Base-by-base conservation (phyloP, 306 rosid species). In the Lathyrus sativus region DNA sequence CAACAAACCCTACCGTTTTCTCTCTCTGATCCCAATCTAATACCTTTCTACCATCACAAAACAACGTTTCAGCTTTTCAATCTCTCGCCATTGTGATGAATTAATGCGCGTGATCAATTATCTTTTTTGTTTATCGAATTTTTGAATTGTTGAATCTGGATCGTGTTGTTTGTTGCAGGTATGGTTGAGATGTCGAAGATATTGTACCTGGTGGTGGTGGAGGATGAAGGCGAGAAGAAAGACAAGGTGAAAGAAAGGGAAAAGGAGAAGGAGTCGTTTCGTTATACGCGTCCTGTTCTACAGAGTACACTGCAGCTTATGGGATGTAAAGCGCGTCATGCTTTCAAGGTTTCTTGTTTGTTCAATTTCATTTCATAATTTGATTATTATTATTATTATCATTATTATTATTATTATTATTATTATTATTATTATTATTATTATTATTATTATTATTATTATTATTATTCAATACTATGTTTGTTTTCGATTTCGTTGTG, bases 291-390 rank as follows among this genome's bases (percentile, higher is more conserved):
- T 15, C 67, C 95, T 2, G 87, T 88, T 76, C 76, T 92, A 11
- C 98, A 88, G 79, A 92, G 88, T 41, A 88, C 91, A 31, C 83
- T 92, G 18, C 98, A 92, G 74, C 96, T 90, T 18, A 92, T 92
- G 85, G 98, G 98, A 59, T 92, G 98, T 79, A 92, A 92, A 66
- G 87, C 96, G 4, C 85, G 98, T 6, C 98, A 92, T 60, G 96
- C 98, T 45, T 90, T 92, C 57, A 92, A 92, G 98, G 98, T 86
- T 18, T 1, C 0, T 18, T 18, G 6, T 11, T 14, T 15, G 3
- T 48, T 14, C 7, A 38, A 35, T 35, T 60, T 28, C 31, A 58
- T 58, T 58, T 56, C 62, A 13, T 29, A 0, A 19, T 19, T 19
- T 19, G 22, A 19, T 19, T 19, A 19, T 19, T 19, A 12, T 48